Base-by-base conservation (phyloP, 2,329 filamentous ascomycete genomes). In the Amesomyces nigricolor region DNA sequence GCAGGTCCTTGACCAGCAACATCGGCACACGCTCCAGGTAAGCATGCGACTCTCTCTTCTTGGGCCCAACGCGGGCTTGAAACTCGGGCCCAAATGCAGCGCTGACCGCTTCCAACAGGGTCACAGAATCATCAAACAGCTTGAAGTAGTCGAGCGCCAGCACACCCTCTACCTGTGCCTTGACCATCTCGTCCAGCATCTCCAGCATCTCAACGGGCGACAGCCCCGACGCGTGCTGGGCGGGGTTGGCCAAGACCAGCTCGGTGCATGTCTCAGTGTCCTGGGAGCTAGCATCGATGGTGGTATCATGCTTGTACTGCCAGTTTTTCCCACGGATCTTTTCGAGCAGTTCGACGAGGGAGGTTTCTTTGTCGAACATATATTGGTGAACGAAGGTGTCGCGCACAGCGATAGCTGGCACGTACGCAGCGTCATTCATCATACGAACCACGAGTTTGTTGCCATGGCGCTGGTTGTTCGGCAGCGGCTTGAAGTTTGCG, bases 71-170 rank as follows among this genome's bases (percentile, higher is more conserved):
- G 17, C 50, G 49, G 3, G 11, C n/a, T 22, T 53, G 26, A 26
- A 55, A 43, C 3, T 51, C 42, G 5, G 30, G 9, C 2, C 45
- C 51, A 13, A 59, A 58, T 22, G 50, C 53, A 14, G 26, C 39
- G n/a, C 22, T 35, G 5, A 63, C 44, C 8, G 43, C 22, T 43
- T 51, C 44, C 17, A 66, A 49, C 14, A 66, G 35, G 11, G 42
- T 47, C 5, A 58, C 45, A 16, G 61, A 61, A 16, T 59, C 50
- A 8, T 65, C 47, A 49, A 61, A 62, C 17, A 68, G 55, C 29
- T 45, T 19, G 35, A 67, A 63, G 46, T 64, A 65, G 40, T 67
- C 58, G 9, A 67, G 55, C 4, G 60, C 54, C 8, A 68, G 60
- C 9, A 64, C 47, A 8, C 60, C 64, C 10, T 63, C 59, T 5